phyloP scores from a whole-genome alignment of 2,329 filamentous ascomycete species.

The Hortaea werneckii region DNA sequence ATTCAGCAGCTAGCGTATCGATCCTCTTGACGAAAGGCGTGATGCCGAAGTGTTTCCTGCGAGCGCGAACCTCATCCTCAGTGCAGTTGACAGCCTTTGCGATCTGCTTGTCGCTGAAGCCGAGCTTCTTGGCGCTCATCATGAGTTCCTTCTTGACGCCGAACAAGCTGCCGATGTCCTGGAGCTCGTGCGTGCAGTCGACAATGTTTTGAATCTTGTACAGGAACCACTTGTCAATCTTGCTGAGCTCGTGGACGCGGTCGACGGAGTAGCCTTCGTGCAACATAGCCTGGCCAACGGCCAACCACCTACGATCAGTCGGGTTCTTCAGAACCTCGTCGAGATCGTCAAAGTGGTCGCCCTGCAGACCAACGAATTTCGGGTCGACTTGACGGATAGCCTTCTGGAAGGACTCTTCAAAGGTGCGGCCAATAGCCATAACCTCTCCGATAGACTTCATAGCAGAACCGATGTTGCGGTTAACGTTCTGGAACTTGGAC shows the following conservation, averaged over 20 bases:
- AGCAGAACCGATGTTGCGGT: constrained; percentile 89
- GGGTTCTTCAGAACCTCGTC: constrained; percentile 86
- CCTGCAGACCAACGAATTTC: constrained; percentile 84
- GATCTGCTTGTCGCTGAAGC: constrained; percentile 96
- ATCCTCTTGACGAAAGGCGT: constrained; percentile 97
- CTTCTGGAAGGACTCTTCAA: constrained; percentile 98
- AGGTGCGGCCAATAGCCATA: constrained; percentile 97
- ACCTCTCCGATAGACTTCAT: constrained; percentile 99
- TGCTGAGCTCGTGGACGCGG: constrained; percentile 81
- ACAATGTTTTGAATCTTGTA: constrained; percentile 98
- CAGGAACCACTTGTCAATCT: constrained; percentile 99
- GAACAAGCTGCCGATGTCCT: constrained; percentile 71
- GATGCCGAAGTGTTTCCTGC: constrained; percentile 77
- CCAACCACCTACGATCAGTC: constrained; percentile 92
- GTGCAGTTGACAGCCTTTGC: constrained; percentile 72
- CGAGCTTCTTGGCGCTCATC: constrained; percentile 88
- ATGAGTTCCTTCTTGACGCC: constrained; percentile 82
- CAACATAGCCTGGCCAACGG: constrained; percentile 94
- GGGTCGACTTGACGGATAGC: constrained; percentile 96
- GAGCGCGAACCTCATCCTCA: constrained; percentile 81
- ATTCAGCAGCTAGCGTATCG: constrained; percentile 92
- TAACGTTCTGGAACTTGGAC: constrained; percentile 97
- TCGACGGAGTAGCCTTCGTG: constrained; percentile 95
- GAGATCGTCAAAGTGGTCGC: constrained; percentile 85
- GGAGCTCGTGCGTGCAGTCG: constrained; percentile 74